Percentiles rank a stretch among this genome's conserved stretches.
phyloP scores from a whole-genome alignment of 2,329 filamentous ascomycete species.

The Xenosphaeropsis pyriputrescens region DNA sequence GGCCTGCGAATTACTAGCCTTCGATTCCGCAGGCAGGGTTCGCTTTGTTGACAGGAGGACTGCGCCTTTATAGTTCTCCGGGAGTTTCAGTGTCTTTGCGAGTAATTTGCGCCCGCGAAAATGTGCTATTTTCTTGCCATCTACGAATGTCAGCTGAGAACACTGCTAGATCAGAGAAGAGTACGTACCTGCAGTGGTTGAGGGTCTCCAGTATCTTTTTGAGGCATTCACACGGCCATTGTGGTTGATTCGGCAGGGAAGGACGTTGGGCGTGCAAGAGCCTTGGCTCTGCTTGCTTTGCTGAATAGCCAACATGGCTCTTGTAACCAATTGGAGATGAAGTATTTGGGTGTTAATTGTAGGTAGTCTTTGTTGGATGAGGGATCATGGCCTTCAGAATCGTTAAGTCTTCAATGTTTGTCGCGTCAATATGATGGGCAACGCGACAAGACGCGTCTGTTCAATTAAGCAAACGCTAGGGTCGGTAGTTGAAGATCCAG shows the following conservation, averaged over 20 bases:
- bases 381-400: too few species aligned
- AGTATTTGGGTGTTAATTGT: too few species aligned
- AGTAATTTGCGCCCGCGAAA: conserved; percentile 70
- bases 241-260: conserved; percentile 71
- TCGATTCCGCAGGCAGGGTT: conserved; percentile 15
- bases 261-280: conserved; percentile 39
- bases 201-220: conserved; percentile 57
- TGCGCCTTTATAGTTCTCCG: conserved; percentile 55
- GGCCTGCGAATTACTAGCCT: conserved; percentile 16
- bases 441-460: too few species aligned
- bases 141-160: conserved; percentile 18
- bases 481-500: too few species aligned
- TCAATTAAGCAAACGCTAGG: too few species aligned
- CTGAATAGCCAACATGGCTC: conserved; percentile 13
- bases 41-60: conserved; percentile 35
- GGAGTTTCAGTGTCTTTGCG: conserved; percentile 51
- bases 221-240: conserved; percentile 54
- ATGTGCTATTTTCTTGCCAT: conserved; percentile 41
- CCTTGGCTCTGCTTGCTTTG: conserved; percentile 12
- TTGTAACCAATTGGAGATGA: too few species aligned
- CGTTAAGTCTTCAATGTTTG: too few species aligned
- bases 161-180: conserved; percentile 1
- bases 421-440: too few species aligned
- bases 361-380: too few species aligned
- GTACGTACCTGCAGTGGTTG: conserved; percentile 27